Evolutionary conservation across 2,329 filamentous ascomycete species (phyloP).

Genomic region (Tolypocladium amazonense): DNA sequence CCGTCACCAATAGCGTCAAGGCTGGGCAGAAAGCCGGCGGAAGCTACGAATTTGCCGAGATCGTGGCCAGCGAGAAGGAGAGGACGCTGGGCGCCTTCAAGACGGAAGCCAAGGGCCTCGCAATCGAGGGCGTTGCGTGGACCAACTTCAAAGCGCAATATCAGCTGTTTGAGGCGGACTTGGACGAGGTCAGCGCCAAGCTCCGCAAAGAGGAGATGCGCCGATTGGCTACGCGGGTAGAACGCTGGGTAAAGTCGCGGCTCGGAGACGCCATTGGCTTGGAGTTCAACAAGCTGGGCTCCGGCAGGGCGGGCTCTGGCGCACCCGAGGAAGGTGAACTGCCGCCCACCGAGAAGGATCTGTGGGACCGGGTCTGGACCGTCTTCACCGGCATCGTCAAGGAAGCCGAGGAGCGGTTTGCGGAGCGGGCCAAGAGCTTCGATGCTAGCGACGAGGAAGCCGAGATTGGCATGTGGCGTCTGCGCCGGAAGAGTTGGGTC

Average conservation of each 20-base stretch:
- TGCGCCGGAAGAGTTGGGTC: constrained; percentile 90
- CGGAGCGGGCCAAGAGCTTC: constrained; percentile 83
- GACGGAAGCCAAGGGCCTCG: constrained; percentile 60
- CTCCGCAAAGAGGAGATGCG: constrained; percentile 95
- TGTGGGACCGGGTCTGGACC: constrained; percentile 94
- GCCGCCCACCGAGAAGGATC: constrained; percentile 63
- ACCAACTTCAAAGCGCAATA: constrained; percentile 77
- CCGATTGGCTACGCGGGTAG: constrained; percentile 77
- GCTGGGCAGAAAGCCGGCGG: constrained; percentile 84
- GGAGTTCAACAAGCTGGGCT: constrained; percentile 93
- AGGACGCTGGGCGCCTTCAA: constrained; percentile 67
- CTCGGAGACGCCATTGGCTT: constrained; percentile 80
- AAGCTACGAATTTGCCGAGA: constrained; percentile 89
- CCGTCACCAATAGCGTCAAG: constrained; percentile 81
- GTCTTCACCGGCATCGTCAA: constrained; percentile 74
- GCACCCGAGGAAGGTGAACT: constrained; percentile 71
- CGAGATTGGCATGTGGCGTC: constrained; percentile 81
- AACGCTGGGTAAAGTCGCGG: constrained; percentile 85
- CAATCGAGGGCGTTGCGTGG: constrained; percentile 76
- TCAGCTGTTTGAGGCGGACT: constrained; percentile 73
- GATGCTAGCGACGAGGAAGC: constrained; percentile 88
- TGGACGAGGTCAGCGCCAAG: constrained; percentile 76
- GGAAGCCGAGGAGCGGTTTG: constrained; percentile 78
- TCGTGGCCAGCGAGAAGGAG: constrained; percentile 74
- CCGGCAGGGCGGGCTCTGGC: constrained; percentile 71